A percentile compares a stretch with the other conserved stretches of the same genome.
Conservation (phyloP, 768 basidiomycete genomes). For the Auriscalpium vulgare region DNA sequence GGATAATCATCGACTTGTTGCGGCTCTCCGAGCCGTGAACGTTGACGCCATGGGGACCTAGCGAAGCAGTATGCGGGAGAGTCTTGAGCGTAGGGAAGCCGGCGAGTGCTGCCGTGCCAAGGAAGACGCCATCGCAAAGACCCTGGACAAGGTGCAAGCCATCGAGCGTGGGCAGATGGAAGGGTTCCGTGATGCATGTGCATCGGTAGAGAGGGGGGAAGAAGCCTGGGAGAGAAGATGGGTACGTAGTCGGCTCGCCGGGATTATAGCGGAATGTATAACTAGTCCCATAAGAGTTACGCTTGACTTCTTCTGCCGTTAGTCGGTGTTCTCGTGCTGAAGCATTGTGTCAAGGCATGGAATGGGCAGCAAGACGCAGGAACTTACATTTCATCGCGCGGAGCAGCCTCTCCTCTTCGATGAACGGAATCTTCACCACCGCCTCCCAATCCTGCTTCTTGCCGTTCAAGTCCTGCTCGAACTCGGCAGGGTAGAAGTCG, state of each 20-base stretch:
- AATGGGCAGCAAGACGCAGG: not conserved
- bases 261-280: conserved; percentile 70
- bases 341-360: conserved; percentile 1
- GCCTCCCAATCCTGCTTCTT: conserved; percentile 99
- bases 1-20: conserved; percentile 91
- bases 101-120: conserved; percentile 80
- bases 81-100: conserved; percentile 97
- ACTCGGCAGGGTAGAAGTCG: conserved; percentile 90
- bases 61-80: conserved; percentile 62
- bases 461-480: conserved; percentile 91
- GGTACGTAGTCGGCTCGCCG: conserved; percentile 58
- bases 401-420: conserved; percentile 72
- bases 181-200: conserved; percentile 71
- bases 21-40: conserved; percentile 86
- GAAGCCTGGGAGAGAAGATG: conserved; percentile 90
- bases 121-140: conserved; percentile 79
- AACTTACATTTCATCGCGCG: conserved; percentile 73
- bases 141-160: conserved; percentile 84
- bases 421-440: conserved; percentile 97
- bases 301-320: conserved; percentile 59
- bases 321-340: conserved; percentile 74
- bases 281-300: conserved; percentile 77
- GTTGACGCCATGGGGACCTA: conserved; percentile 87
- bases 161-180: conserved; percentile 80
- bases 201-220: conserved; percentile 85